Base-by-base conservation (phyloP, 768 basidiomycete species). In the Termitomyces sp. region DNA sequence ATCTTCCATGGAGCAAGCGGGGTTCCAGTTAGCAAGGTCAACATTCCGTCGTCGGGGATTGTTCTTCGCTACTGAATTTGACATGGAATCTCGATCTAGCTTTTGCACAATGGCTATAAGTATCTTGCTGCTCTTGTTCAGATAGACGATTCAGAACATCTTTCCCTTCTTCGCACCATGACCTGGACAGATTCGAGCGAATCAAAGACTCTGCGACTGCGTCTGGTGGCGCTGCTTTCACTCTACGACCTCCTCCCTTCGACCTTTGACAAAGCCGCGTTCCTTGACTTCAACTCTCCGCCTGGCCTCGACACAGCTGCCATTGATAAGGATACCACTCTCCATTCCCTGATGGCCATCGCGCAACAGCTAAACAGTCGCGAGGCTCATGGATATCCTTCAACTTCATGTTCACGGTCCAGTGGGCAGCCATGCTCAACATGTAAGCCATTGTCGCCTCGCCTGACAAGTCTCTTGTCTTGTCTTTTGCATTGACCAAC, bases 171-270 rank as follows among this genome's bases (percentile, higher is more conserved):
- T 20, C 5, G 24, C 41, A 31, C 16, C 49, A 61, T 61, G 55
- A 5, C 55, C 9, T 59, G 22, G 18, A 26, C 46, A 36, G 58
- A 63, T 27, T 57, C 60, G 4, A 55, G 26, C n/a, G 63, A 63
- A 41, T 50, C 58, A 6, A 57, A 63, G 24, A 46, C 57, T 16
- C 29, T 56, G n/a, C 58, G 61, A 22, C 41, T 64, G 32, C 61
- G 63, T 32, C 49, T 64, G 8, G 61, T 64, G 31, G 59, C 63
- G n/a, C 47, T 64, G 31, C 56, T 64, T 16, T 60, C 64, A 5
- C 61, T 64, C 49, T 64, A 64, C 36, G 64, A 62, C 32, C 57
- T 62, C 22, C 64, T 64, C 26, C 64, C 64, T 32, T 50, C 64
- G 5, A 59, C 57, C 2, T 60, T 64, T 27, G 64, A 64, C 26